Evolutionary conservation across 352 stramenopile genomes (phyloP).

Genomic region (Globisporangium yorkense): DNA sequence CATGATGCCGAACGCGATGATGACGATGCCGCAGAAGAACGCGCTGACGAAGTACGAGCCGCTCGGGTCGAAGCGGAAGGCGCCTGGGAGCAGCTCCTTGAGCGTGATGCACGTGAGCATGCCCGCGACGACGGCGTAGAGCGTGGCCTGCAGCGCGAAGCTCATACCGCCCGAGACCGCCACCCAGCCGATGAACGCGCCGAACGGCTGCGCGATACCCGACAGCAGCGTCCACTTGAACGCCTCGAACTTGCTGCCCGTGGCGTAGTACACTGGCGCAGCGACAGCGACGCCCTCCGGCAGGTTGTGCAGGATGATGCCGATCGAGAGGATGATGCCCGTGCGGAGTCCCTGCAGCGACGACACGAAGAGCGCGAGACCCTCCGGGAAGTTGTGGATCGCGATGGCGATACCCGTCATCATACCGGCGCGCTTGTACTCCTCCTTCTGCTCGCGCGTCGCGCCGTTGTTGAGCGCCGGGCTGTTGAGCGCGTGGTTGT

Average conservation of each 20-base stretch:
- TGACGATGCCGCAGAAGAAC: constrained; percentile 70
- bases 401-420: constrained; percentile 92
- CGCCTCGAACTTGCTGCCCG: constrained; percentile 85
- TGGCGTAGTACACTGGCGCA: constrained; percentile 95
- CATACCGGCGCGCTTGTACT: constrained; percentile 75
- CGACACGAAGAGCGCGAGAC: constrained; percentile 92
- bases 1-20: constrained; percentile 83
- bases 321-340: constrained; percentile 88
- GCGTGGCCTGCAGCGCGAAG: constrained; percentile 63
- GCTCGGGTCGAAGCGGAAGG: constrained; percentile 80
- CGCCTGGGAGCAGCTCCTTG: constrained; percentile 87
- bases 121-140: constrained; percentile 90
- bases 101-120: constrained; percentile 93
- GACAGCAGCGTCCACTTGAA: constrained; percentile 89
- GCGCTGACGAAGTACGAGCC: constrained; percentile 81
- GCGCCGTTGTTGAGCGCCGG: constrained; percentile 3
- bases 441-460: constrained; percentile 18
- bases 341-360: constrained; percentile 84
- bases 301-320: constrained; percentile 96
- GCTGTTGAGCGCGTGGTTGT: neutral
- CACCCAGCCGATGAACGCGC: constrained; percentile 83
- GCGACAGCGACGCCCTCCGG: constrained; percentile 93
- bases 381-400: constrained; percentile 97
- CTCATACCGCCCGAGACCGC: constrained; percentile 33
- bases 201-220: constrained; percentile 87